Conservation (phyloP, 2,329 filamentous ascomycete species). For the Kalaharituber pfeilii region DNA sequence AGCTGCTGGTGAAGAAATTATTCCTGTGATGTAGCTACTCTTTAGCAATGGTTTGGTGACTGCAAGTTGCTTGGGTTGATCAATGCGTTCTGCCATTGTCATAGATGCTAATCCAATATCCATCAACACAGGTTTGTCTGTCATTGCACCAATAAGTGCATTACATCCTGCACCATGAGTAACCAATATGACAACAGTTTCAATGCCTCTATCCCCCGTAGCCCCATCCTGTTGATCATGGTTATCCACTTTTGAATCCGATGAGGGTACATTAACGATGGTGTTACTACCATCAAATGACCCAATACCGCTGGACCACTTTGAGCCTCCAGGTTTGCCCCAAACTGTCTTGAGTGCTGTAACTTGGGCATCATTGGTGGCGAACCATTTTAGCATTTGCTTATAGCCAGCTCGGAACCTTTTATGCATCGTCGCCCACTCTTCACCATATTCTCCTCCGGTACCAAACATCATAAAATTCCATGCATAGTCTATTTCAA, state of each 20-base stretch:
- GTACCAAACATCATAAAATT: slow-evolving; percentile 89
- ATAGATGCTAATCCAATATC: slow-evolving; percentile 82
- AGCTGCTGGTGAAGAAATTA: slow-evolving; percentile 18
- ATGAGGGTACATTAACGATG: slow-evolving; percentile 7
- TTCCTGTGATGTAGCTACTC: slow-evolving; percentile 6
- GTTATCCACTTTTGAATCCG: slow-evolving; percentile 24
- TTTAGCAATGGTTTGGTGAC: slow-evolving; percentile 15
- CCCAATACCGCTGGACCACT: neutral
- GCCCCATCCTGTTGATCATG: slow-evolving; percentile 26
- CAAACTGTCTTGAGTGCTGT: slow-evolving; percentile 12
- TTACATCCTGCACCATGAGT: slow-evolving; percentile 95
- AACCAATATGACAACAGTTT: slow-evolving; percentile 69
- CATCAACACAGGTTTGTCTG: slow-evolving; percentile 75
- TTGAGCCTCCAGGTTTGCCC: slow-evolving; percentile 6
- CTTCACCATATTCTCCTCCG: slow-evolving; percentile 74
- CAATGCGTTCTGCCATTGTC: slow-evolving; percentile 58
- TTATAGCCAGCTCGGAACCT: slow-evolving; percentile 67
- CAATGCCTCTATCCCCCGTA: slow-evolving; percentile 45
- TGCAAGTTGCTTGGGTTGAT: slow-evolving; percentile 27
- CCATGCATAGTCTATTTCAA: slow-evolving; percentile 86
- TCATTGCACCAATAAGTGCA: slow-evolving; percentile 79
- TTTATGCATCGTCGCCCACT: slow-evolving; percentile 91
- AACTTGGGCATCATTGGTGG: slow-evolving; percentile 30
- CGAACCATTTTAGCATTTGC: slow-evolving; percentile 70
- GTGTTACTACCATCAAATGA: neutral